Percentiles rank a stretch among this genome's conserved stretches.
phyloP scores from a whole-genome alignment of 345 rosid species.

The Populus nigra region DNA sequence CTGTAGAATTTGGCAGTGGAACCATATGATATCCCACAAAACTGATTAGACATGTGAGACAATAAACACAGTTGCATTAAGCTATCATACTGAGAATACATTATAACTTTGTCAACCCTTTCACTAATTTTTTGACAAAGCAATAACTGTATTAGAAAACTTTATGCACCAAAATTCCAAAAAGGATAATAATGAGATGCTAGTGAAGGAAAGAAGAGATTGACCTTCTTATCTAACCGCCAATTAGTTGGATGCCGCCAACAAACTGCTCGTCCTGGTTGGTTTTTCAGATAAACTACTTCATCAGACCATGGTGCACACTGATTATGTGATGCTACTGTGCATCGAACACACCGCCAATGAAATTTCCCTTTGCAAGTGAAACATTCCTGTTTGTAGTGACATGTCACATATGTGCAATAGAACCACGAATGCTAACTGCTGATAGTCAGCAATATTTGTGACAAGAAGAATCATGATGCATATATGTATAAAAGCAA shows the following conservation, averaged over 20 bases:
- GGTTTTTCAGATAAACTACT: slow-evolving; percentile 53
- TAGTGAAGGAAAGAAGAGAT: slow-evolving; percentile 50
- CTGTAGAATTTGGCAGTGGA: not conserved
- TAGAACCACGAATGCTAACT: not conserved
- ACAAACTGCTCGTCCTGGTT: slow-evolving; percentile 67
- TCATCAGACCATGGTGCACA: slow-evolving; percentile 79
- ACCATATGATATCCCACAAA: not conserved
- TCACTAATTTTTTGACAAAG: not conserved
- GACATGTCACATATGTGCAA: slow-evolving; percentile 7
- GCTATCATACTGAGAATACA: not conserved
- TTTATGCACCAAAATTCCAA: not conserved
- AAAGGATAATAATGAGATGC: slow-evolving; percentile 2
- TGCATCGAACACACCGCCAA: slow-evolving; percentile 70
- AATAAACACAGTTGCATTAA: not conserved
- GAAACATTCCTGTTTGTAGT: slow-evolving; percentile 59
- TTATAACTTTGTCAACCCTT: not conserved
- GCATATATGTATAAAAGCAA: not conserved
- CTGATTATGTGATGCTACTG: slow-evolving; percentile 68
- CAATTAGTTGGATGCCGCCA: slow-evolving; percentile 88
- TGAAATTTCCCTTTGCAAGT: slow-evolving; percentile 61
- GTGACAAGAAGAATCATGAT: not conserved
- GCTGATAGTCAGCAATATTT: not conserved
- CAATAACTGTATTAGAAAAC: not conserved
- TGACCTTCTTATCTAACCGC: slow-evolving; percentile 71
- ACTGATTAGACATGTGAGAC: not conserved